Evolutionary conservation across 257 asterid genomes (phyloP), one percentile per base, ranked within the genome.

Genomic region (Nemophila menziesii): DNA sequence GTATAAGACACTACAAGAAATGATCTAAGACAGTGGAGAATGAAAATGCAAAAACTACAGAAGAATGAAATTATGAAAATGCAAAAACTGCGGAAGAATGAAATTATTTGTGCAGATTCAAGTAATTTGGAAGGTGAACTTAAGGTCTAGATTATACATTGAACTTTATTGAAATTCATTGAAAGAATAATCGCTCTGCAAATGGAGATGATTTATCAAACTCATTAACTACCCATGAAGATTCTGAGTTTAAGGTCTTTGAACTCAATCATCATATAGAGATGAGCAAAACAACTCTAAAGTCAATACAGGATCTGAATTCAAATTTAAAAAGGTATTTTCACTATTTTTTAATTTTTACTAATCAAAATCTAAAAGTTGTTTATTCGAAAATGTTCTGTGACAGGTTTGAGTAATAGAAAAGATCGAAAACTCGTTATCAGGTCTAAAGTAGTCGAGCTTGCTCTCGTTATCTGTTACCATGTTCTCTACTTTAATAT

Each of bases 351-450:
- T 15, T 44, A 9, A 34, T 49, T 13, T 58, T 19, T 26, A 2
- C 42, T 2, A 21, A 3, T 4, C n/a, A n/a, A n/a, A n/a, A n/a
- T n/a, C n/a, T n/a, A n/a, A n/a, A n/a, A n/a, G n/a, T n/a, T n/a
- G 41, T 40, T 14, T 15, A 20, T 15, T 53, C 78, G n/a, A n/a
- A n/a, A n/a, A n/a, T n/a, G n/a, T n/a, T n/a, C n/a, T n/a, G n/a
- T n/a, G n/a, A n/a, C n/a, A 87, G 93, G 67, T 64, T 83, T 48
- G 86, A 83, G 82, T 73, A 29, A 57, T 64, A 55, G 95, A 78
- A 72, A 69, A 66, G 73, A 52, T 75, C 12, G 93, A 75, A 61
- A 78, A 78, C 58, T 59, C 81, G 56, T 62, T 83, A 54, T 61
- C 92, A 33, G 81, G 92, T 66, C 64, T 83, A 74, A 56, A 59